These are phyloP conservation scores for Suhomyces anneliseae DNA, from an alignment of 1,139 yeast species.

Conservation along the genomic window DNA sequence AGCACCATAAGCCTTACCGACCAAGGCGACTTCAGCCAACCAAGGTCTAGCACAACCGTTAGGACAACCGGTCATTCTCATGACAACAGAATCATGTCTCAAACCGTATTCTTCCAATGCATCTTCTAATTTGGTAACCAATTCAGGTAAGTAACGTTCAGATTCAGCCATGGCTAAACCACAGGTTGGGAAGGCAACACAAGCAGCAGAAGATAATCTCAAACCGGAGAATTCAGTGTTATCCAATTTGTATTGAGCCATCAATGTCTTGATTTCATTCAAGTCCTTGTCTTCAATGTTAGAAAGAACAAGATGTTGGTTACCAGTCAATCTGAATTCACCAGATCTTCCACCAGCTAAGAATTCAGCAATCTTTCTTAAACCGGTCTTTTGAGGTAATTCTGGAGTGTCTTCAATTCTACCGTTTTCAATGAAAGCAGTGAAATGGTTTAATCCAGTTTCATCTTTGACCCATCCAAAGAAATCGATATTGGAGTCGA, in stretches of 20 bases:
- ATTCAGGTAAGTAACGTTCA: constrained; percentile 87
- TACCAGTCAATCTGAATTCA: constrained; percentile 91
- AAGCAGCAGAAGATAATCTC: constrained; percentile 89
- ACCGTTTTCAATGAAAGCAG: constrained; percentile 94
- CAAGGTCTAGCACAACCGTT: constrained; percentile 99
- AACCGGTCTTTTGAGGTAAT: constrained; percentile 86
- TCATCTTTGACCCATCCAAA: constrained; percentile 97
- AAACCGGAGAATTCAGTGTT: constrained; percentile 81
- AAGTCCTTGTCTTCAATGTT: constrained; percentile 71
- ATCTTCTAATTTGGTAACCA: constrained; percentile 77
- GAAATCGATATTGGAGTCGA: constrained; percentile 84
- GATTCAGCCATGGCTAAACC: constrained; percentile 99
- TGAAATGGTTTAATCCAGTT: constrained; percentile 81
- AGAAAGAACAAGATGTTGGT: constrained; percentile 85
- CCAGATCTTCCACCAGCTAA: constrained; percentile 59
- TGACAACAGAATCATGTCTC: constrained; percentile 90
- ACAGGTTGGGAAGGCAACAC: constrained; percentile 99
- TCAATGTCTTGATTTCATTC: constrained; percentile 56
- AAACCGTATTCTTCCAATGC: constrained; percentile 89
- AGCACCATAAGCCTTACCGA: constrained; percentile 93
- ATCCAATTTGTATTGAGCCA: constrained; percentile 78
- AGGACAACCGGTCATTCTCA: constrained; percentile 99
- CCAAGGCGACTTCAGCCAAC: constrained; percentile 94
- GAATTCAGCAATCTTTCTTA: constrained; percentile 72
- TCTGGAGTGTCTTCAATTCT: constrained; percentile 93